These are phyloP conservation scores for Xylariaceae sp. DNA, from an alignment of 2,329 filamentous ascomycete species.

Conservation along the genomic window DNA sequence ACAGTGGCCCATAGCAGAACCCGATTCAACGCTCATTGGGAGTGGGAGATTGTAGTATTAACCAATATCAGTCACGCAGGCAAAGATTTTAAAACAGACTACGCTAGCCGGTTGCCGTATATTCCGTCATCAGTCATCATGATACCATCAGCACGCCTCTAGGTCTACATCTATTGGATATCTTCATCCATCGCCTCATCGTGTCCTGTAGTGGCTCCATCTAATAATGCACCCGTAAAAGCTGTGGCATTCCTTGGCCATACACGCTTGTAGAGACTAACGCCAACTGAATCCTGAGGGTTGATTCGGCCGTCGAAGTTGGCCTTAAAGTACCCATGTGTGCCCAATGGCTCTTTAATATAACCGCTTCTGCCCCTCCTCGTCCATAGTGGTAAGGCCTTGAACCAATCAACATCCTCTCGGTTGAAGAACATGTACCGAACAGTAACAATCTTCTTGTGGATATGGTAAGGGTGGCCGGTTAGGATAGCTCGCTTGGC, in stretches of 20 bases:
- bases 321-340: constrained; percentile 99
- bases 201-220: constrained; percentile 34
- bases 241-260: constrained; percentile 74
- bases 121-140: constrained; percentile 24
- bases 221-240: constrained; percentile 51
- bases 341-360: constrained; percentile 92
- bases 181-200: constrained; percentile 50
- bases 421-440: constrained; percentile 99
- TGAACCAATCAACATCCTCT: constrained; percentile 97
- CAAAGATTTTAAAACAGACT: not conserved
- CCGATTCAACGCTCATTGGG: not conserved
- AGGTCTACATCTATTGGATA: constrained; percentile 32
- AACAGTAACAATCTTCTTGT: constrained; percentile 95
- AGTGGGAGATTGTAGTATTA: constrained; percentile 12
- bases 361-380: constrained; percentile 85
- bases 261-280: constrained; percentile 86
- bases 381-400: constrained; percentile 94
- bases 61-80: not conserved
- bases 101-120: constrained; percentile 5
- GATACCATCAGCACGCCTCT: constrained; percentile 7
- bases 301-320: constrained; percentile 97
- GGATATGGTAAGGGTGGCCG: constrained; percentile 97
- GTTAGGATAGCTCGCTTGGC: constrained; percentile 94
- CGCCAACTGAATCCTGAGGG: constrained; percentile 89
- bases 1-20: not conserved